These are phyloP conservation scores for Saccharomycopsis javanensis DNA, from an alignment of 805 yeast species.

Conservation along the genomic window DNA sequence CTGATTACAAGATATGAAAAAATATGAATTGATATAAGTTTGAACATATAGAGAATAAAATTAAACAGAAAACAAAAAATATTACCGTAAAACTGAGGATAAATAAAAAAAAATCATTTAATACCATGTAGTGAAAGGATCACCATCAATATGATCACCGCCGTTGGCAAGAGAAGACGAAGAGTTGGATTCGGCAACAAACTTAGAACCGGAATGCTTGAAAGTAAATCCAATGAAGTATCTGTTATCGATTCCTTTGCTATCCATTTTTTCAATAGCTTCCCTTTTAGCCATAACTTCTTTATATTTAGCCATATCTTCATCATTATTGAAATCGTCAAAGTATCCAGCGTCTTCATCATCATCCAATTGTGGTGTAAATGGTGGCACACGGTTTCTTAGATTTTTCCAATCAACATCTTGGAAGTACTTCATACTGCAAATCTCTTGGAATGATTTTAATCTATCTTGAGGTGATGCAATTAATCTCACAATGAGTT, in stretches of 20 bases:
- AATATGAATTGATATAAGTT: not conserved
- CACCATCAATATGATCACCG: slow-evolving; percentile 9
- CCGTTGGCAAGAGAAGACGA: not conserved
- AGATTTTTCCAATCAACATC: slow-evolving; percentile 74
- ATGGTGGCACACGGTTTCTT: slow-evolving; percentile 76
- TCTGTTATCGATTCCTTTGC: slow-evolving; percentile 49
- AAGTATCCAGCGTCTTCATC: slow-evolving; percentile 98
- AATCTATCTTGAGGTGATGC: slow-evolving; percentile 71
- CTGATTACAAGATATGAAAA: too few relatives aligned
- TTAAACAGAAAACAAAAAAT: not conserved
- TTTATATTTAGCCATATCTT: slow-evolving; percentile 94
- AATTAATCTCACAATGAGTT: slow-evolving; percentile 65
- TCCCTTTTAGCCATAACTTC: slow-evolving; percentile 92
- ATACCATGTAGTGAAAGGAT: slow-evolving; percentile 20
- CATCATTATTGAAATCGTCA: slow-evolving; percentile 94
- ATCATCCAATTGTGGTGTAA: slow-evolving; percentile 91
- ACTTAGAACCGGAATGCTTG: slow-evolving; percentile 43
- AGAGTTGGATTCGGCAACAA: slow-evolving; percentile 9
- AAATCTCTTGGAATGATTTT: slow-evolving; percentile 72
- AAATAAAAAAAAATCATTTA: not conserved
- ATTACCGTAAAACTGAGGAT: not conserved
- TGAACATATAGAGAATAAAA: slow-evolving; percentile 1
- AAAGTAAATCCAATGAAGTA: slow-evolving; percentile 93
- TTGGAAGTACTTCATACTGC: slow-evolving; percentile 67
- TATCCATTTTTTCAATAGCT: slow-evolving; percentile 73